phyloP scores from a whole-genome alignment of 805 yeast genomes.

The Alloascoidea africana region DNA sequence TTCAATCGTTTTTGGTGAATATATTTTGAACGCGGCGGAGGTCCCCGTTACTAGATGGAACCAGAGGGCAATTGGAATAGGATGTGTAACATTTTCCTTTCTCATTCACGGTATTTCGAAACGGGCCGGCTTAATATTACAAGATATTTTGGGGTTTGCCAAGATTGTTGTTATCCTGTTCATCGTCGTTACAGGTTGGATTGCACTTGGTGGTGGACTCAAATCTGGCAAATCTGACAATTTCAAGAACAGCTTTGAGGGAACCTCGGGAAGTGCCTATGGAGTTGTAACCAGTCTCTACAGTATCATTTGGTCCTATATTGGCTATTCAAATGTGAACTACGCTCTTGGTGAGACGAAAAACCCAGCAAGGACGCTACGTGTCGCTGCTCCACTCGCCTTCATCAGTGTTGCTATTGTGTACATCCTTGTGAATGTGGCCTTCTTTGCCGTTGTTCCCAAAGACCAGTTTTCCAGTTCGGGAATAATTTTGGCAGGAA shows the following conservation, averaged over 20 bases:
- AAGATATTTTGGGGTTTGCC: slow-evolving; percentile 52
- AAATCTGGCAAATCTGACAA: slow-evolving; percentile 39
- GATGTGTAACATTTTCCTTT: slow-evolving; percentile 56
- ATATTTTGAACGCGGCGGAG: slow-evolving; percentile 61
- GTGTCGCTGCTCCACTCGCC: slow-evolving; percentile 63
- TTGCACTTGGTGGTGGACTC: slow-evolving; percentile 61
- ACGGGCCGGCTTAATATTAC: slow-evolving; percentile 51
- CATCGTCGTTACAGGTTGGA: slow-evolving; percentile 71
- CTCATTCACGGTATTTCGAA: slow-evolving; percentile 45
- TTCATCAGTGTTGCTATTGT: slow-evolving; percentile 42
- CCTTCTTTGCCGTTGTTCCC: slow-evolving; percentile 39
- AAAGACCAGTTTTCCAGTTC: slow-evolving; percentile 32
- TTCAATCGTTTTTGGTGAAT: slow-evolving; percentile 68
- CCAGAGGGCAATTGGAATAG: slow-evolving; percentile 64
- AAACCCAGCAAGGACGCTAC: slow-evolving; percentile 56
- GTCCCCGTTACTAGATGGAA: slow-evolving; percentile 58
- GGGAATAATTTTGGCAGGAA: slow-evolving; percentile 61
- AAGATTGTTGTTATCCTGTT: slow-evolving; percentile 57
- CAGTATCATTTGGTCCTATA: slow-evolving; percentile 74
- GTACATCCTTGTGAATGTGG: slow-evolving; percentile 64
- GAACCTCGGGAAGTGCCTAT: slow-evolving; percentile 21
- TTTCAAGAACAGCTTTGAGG: slow-evolving; percentile 42
- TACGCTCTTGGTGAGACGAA: slow-evolving; percentile 70
- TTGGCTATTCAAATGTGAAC: slow-evolving; percentile 73
- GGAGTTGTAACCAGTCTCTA: slow-evolving; percentile 52